Percentiles rank a stretch among this genome's conserved stretches.
Conservation (phyloP, 2,329 filamentous ascomycete genomes). For the Pseudogymnoascus sp. region DNA sequence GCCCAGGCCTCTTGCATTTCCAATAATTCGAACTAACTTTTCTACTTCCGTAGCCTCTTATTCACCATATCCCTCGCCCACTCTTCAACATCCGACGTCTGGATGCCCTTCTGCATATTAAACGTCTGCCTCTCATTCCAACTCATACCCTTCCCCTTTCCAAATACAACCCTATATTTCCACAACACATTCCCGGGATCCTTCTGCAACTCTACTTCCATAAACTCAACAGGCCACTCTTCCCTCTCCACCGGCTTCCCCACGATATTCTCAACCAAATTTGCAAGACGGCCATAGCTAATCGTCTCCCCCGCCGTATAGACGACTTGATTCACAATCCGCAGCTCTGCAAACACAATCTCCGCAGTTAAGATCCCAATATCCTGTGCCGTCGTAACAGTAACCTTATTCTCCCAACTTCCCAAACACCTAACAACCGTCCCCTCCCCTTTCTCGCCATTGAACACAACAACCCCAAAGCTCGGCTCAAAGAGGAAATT, state of each 20-base stretch:
- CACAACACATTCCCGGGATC: constrained; percentile 42
- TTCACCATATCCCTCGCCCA: constrained; percentile 21
- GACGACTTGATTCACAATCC: constrained; percentile 35
- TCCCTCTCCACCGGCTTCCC: constrained; percentile 38
- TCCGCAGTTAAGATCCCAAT: constrained; percentile 55
- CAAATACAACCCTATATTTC: constrained; percentile 57
- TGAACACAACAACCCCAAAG: constrained; percentile 55
- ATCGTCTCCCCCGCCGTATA: constrained; percentile 56
- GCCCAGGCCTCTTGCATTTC: background rate
- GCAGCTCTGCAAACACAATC: constrained; percentile 38
- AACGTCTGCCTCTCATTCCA: constrained; percentile 49
- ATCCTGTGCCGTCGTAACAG: constrained; percentile 53
- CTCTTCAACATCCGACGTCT: constrained; percentile 35
- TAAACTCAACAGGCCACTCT: constrained; percentile 39
- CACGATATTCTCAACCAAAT: constrained; percentile 40
- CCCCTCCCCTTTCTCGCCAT: constrained; percentile 35
- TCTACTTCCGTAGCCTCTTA: background rate
- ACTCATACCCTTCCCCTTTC: constrained; percentile 46
- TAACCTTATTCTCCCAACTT: constrained; percentile 53
- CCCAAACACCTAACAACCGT: constrained; percentile 46
- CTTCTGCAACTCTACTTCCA: constrained; percentile 38
- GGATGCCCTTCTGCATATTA: constrained; percentile 43
- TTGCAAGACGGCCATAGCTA: constrained; percentile 46
- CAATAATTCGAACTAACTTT: background rate
- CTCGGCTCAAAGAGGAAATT: constrained; percentile 57